A percentile compares a stretch with the other conserved stretches of the same genome.
Evolutionary conservation across 2,329 filamentous ascomycete species (phyloP).

Genomic region (Dothistroma pini): DNA sequence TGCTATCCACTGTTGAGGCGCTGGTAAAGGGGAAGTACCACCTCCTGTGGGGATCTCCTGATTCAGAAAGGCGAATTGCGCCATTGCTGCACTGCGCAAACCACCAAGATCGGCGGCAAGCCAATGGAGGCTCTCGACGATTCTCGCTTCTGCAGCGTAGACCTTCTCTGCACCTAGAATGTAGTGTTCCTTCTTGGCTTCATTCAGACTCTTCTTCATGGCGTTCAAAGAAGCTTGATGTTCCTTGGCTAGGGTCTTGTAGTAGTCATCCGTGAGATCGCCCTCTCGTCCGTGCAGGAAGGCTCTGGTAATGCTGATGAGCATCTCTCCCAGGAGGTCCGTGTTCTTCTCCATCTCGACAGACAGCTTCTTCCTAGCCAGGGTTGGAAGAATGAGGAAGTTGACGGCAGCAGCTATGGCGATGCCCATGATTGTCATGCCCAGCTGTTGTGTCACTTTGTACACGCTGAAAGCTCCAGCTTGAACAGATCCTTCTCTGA

Average conservation of each 20-base stretch:
- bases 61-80: slow-evolving; percentile 79
- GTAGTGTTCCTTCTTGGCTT: slow-evolving; percentile 88
- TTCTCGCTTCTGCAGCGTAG: slow-evolving; percentile 71
- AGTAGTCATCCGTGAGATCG: slow-evolving; percentile 68
- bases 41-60: slow-evolving; percentile 45
- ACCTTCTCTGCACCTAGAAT: slow-evolving; percentile 73
- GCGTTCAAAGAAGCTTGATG: slow-evolving; percentile 66
- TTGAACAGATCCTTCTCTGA: slow-evolving; percentile 86
- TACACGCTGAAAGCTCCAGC: slow-evolving; percentile 74
- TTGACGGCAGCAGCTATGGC: slow-evolving; percentile 66
- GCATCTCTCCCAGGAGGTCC: slow-evolving; percentile 72
- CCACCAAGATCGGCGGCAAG: slow-evolving; percentile 88
- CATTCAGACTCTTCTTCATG: slow-evolving; percentile 72
- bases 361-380: slow-evolving; percentile 69
- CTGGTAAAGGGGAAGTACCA: slow-evolving; percentile 8
- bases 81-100: slow-evolving; percentile 79
- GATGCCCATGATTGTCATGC: slow-evolving; percentile 79
- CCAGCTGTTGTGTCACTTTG: slow-evolving; percentile 77
- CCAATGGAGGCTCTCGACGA: slow-evolving; percentile 80
- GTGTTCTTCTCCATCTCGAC: slow-evolving; percentile 71
- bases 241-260: slow-evolving; percentile 48
- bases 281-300: slow-evolving; percentile 81
- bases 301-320: slow-evolving; percentile 74
- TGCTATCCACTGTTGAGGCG: slow-evolving; percentile 12
- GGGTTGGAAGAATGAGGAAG: slow-evolving; percentile 72